phyloP scores from a whole-genome alignment of 2,329 filamentous ascomycete species.

The Aspergillaceae sp. region DNA sequence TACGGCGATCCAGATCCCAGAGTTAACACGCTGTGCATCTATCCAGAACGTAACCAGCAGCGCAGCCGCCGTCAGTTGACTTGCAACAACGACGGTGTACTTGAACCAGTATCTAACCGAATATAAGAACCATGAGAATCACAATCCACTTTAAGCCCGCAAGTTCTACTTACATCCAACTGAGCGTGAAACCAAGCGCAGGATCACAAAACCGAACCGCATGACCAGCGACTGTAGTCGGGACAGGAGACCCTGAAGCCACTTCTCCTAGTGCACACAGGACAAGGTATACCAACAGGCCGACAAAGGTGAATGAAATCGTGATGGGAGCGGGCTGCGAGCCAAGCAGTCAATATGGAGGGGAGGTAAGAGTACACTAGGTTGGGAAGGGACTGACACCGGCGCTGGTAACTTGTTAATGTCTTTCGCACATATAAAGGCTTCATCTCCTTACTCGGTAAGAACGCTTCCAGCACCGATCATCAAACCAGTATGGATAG shows the following conservation, averaged over 20 bases:
- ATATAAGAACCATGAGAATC: slow-evolving; percentile 7
- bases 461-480: slow-evolving; percentile 21
- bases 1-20: slow-evolving; percentile 67
- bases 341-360: slow-evolving; percentile 1
- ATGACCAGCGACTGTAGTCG: slow-evolving; percentile 69
- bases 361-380: not conserved
- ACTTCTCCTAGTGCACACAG: slow-evolving; percentile 74
- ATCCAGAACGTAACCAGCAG: slow-evolving; percentile 74
- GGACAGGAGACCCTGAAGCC: slow-evolving; percentile 68
- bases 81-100: slow-evolving; percentile 77
- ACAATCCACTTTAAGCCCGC: not conserved
- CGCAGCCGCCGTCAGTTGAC: slow-evolving; percentile 69
- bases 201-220: slow-evolving; percentile 70
- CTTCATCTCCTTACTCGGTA: slow-evolving; percentile 14
- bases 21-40: slow-evolving; percentile 54
- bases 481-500: slow-evolving; percentile 25
- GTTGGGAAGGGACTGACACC: slow-evolving; percentile 14
- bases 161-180: slow-evolving; percentile 48
- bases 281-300: slow-evolving; percentile 59
- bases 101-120: slow-evolving; percentile 50
- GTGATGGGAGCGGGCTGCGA: slow-evolving; percentile 26
- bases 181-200: slow-evolving; percentile 68
- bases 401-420: slow-evolving; percentile 13
- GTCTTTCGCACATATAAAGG: not conserved
- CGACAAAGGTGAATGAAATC: slow-evolving; percentile 30